phyloP scores from a whole-genome alignment of 2,329 filamentous ascomycete genomes.

The Pestalotiopsis sp. region DNA sequence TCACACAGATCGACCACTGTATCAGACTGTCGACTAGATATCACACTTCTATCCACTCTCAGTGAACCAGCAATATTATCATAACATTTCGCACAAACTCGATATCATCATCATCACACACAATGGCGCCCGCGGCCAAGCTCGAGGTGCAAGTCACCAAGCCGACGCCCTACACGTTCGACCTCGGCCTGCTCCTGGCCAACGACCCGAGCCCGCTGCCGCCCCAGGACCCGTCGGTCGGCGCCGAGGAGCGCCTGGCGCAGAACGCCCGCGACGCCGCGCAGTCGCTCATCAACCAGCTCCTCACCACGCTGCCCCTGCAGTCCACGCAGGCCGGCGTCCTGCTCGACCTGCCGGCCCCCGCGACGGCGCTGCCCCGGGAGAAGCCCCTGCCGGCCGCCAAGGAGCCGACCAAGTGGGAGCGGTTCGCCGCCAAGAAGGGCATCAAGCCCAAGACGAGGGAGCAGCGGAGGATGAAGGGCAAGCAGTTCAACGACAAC shows the following conservation, averaged over 20 bases:
- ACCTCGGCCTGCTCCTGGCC: constrained; percentile 52
- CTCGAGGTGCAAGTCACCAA: constrained; percentile 71
- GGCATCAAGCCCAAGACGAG: constrained; percentile 88
- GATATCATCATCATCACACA: background rate
- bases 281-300: constrained; percentile 88
- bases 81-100: background rate
- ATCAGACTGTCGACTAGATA: background rate
- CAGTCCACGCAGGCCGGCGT: constrained; percentile 69
- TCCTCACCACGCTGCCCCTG: constrained; percentile 84
- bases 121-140: constrained; percentile 36
- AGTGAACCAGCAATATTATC: background rate
- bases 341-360: constrained; percentile 73
- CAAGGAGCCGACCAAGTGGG: constrained; percentile 89
- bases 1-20: background rate
- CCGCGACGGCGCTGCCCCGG: constrained; percentile 73
- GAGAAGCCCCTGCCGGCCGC: constrained; percentile 87
- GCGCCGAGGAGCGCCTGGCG: constrained; percentile 68
- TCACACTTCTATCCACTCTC: background rate
- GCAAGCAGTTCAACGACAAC: constrained; percentile 82
- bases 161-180: constrained; percentile 88
- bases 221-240: constrained; percentile 30
- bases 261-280: constrained; percentile 82
- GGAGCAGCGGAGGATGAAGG: constrained; percentile 66
- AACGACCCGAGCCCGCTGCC: constrained; percentile 77
- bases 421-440: constrained; percentile 94